Percentiles rank a stretch among this genome's conserved stretches.
Conservation (phyloP, 2,329 filamentous ascomycete genomes). For the Sporothrix schenckii region DNA sequence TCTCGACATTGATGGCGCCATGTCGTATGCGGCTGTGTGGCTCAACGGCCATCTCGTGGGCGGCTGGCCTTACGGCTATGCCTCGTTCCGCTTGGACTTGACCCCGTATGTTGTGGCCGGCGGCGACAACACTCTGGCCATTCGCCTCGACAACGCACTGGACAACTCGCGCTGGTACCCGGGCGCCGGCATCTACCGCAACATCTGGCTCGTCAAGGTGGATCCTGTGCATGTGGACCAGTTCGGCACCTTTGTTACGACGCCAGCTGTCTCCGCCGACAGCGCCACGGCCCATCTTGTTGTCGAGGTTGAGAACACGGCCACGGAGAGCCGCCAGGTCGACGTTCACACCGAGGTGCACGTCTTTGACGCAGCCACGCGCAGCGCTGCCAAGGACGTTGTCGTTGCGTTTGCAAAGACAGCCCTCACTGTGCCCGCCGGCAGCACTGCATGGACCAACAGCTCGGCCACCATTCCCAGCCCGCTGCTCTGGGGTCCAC, state of each 20-base stretch:
- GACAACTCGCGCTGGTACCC: slow-evolving; percentile 58
- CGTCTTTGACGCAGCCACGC: slow-evolving; percentile 43
- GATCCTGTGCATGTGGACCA: slow-evolving; percentile 52
- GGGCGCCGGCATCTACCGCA: slow-evolving; percentile 58
- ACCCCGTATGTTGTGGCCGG: slow-evolving; percentile 48
- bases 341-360: slow-evolving; percentile 49
- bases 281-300: slow-evolving; percentile 51
- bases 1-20: slow-evolving; percentile 55
- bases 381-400: slow-evolving; percentile 38
- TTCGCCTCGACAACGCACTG: slow-evolving; percentile 54
- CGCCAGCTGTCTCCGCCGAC: slow-evolving; percentile 49
- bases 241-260: slow-evolving; percentile 54
- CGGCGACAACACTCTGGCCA: slow-evolving; percentile 49
- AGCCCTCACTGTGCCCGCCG: slow-evolving; percentile 41
- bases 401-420: slow-evolving; percentile 44
- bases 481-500: slow-evolving; percentile 54
- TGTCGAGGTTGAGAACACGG: slow-evolving; percentile 53
- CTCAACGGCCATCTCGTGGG: slow-evolving; percentile 54
- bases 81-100: slow-evolving; percentile 55
- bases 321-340: slow-evolving; percentile 41
- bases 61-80: slow-evolving; percentile 56
- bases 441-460: slow-evolving; percentile 43
- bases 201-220: slow-evolving; percentile 57
- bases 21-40: slow-evolving; percentile 56
- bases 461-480: slow-evolving; percentile 44